Percentiles rank a stretch among this genome's conserved stretches.
These are phyloP conservation scores for Mucor racemosus DNA, from an alignment of 371 early-diverging fungal species.

Conservation along the genomic window DNA sequence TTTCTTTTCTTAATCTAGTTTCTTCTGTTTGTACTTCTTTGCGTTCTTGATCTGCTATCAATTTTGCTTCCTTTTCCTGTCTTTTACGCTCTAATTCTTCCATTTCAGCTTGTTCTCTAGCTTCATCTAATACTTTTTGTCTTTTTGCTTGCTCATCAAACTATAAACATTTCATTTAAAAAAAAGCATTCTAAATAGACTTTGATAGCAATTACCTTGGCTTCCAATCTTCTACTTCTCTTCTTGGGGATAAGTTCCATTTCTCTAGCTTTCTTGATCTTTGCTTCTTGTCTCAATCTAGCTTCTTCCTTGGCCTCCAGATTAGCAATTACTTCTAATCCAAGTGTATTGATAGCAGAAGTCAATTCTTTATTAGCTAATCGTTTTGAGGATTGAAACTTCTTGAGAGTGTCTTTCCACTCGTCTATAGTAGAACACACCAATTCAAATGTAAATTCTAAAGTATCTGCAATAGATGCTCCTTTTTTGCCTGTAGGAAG, in stretches of 20 bases:
- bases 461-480: background rate
- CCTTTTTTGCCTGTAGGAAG: slow-evolving; percentile 18
- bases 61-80: slow-evolving; percentile 1
- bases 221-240: slow-evolving; percentile 33
- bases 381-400: slow-evolving; percentile 4
- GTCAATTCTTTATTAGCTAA: background rate
- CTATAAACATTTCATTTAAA: background rate
- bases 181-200: no score
- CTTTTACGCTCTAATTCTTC: slow-evolving; percentile 13
- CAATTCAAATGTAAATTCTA: slow-evolving; percentile 27
- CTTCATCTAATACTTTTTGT: slow-evolving; percentile 14
- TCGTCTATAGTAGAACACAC: slow-evolving; percentile 22
- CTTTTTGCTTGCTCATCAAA: slow-evolving; percentile 20
- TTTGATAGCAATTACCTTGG: slow-evolving; percentile 15
- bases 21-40: slow-evolving; percentile 7
- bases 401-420: slow-evolving; percentile 15
- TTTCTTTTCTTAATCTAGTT: slow-evolving; percentile 14
- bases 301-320: slow-evolving; percentile 19
- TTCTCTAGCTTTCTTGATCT: slow-evolving; percentile 17
- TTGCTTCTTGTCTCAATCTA: slow-evolving; percentile 16
- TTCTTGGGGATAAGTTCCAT: slow-evolving; percentile 28
- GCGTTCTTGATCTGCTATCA: slow-evolving; percentile 2
- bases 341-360: slow-evolving; percentile 9
- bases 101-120: slow-evolving; percentile 6
- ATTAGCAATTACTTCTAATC: slow-evolving; percentile 5